Evolutionary conservation across 2,329 filamentous ascomycete species (phyloP), one percentile per base, ranked within the genome.

Genomic region (Talaromyces sp.): DNA sequence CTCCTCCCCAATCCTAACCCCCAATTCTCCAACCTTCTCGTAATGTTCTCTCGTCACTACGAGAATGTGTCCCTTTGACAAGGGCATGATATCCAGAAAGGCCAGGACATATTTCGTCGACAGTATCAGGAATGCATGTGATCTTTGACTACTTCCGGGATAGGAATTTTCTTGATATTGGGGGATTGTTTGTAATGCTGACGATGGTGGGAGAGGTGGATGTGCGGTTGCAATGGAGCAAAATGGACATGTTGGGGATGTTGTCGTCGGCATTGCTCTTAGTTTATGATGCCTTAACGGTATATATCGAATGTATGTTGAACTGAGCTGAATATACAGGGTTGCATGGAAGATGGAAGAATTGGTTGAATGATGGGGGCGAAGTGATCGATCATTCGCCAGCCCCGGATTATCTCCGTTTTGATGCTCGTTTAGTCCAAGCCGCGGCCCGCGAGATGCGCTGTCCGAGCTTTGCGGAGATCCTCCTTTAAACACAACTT

Each of bases 1-100:
- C 72, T 90, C 88, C 63, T 83, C 82, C 27, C 88, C 86, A 75
- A 93, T 90, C 56, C 75, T 74, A 0, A 85, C 78, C 0, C 82
- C 83, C 60, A 93, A 83, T 73, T 93, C 90, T 2, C 87, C 88
- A 43, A 97, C 82, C 75, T 93, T 96, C 68, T 88, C 85, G 64
- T 88, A 85, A 81, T 98, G 95, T 41, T 81, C 74, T 47, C 95
- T 85, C 9, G 93, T 90, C 63, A 90, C 91, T 39, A 98, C 84
- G 0, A 98, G 85, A 7, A 97, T 78, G 81, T 98, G 94, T 1
- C 93, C 93, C 0, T 83, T 83, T 0, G 91, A 90, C 60, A 98
- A 86, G 0, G 95, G 95, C 82, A 96, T 86, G 72, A 97, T 97
- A 79, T 98, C 94, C 71, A 98, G 84, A 78, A 98, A 98, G 48